These are phyloP conservation scores for Diaporthe batatas DNA, from an alignment of 2,329 filamentous ascomycete genomes.

Conservation along the genomic window DNA sequence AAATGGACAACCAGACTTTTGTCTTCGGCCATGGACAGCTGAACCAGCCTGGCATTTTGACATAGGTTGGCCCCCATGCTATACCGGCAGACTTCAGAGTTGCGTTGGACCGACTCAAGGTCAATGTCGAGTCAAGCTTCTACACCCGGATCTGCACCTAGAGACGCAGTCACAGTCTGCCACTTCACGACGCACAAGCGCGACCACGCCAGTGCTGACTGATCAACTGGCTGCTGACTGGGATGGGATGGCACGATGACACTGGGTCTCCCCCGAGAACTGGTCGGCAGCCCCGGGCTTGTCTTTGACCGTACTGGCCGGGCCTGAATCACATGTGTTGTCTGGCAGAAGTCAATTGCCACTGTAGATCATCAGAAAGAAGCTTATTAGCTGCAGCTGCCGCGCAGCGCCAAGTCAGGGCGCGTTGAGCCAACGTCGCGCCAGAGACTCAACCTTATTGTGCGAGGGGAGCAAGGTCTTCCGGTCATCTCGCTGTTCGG, in stretches of 20 bases:
- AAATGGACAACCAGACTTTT: background rate
- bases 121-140: constrained; percentile 21
- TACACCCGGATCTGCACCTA: constrained; percentile 20
- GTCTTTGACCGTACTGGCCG: background rate
- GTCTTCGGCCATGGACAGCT: background rate
- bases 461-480: background rate
- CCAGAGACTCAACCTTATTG: constrained; percentile 10
- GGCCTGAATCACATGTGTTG: constrained; percentile 1
- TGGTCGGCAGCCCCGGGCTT: constrained; percentile 19
- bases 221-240: background rate
- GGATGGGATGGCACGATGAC: background rate
- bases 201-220: constrained; percentile 1
- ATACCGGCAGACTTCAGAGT: background rate
- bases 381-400: constrained; percentile 18
- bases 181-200: constrained; percentile 15
- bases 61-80: background rate
- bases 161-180: constrained; percentile 9
- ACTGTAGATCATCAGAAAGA: background rate
- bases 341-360: background rate
- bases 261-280: background rate
- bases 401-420: background rate
- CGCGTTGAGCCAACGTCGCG: background rate
- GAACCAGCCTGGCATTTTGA: background rate
- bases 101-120: background rate
- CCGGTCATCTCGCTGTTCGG: constrained; percentile 18